Percentiles rank a stretch among this genome's conserved stretches.
phyloP scores from a whole-genome alignment of 2,329 filamentous ascomycete genomes.

The Lasiodiplodia gonubiensis region DNA sequence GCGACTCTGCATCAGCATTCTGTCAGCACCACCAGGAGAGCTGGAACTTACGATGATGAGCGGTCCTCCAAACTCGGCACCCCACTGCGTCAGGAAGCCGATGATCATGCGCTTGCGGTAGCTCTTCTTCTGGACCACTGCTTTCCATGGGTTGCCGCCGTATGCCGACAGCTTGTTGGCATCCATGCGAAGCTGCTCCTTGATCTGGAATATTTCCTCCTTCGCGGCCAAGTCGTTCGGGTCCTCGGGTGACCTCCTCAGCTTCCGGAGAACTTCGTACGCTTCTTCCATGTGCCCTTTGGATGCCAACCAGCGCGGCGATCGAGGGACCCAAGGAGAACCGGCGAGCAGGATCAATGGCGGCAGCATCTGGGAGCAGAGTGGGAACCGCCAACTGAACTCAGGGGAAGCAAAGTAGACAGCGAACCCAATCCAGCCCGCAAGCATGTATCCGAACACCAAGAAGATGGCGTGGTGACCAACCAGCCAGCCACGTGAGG shows the following conservation, averaged over 20 bases:
- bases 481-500: constrained; percentile 52
- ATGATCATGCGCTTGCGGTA: constrained; percentile 58
- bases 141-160: constrained; percentile 31
- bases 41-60: constrained; percentile 49
- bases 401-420: constrained; percentile 52
- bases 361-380: constrained; percentile 49
- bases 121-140: constrained; percentile 31
- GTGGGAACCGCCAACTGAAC: constrained; percentile 55
- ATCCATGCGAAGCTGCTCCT: constrained; percentile 46
- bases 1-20: neutral
- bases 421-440: constrained; percentile 53
- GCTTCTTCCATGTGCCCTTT: constrained; percentile 55
- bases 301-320: constrained; percentile 58
- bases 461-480: constrained; percentile 50
- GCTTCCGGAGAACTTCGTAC: constrained; percentile 48
- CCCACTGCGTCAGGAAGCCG: constrained; percentile 56
- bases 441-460: constrained; percentile 55
- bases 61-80: constrained; percentile 59
- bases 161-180: constrained; percentile 30
- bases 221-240: constrained; percentile 50
- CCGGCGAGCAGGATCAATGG: constrained; percentile 50
- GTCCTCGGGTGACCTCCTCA: constrained; percentile 49
- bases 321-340: constrained; percentile 52
- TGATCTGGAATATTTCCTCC: constrained; percentile 56
- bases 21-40: neutral